Conservation (phyloP, 2,329 filamentous ascomycete genomes). For the Aspergillus quadricinctus region DNA sequence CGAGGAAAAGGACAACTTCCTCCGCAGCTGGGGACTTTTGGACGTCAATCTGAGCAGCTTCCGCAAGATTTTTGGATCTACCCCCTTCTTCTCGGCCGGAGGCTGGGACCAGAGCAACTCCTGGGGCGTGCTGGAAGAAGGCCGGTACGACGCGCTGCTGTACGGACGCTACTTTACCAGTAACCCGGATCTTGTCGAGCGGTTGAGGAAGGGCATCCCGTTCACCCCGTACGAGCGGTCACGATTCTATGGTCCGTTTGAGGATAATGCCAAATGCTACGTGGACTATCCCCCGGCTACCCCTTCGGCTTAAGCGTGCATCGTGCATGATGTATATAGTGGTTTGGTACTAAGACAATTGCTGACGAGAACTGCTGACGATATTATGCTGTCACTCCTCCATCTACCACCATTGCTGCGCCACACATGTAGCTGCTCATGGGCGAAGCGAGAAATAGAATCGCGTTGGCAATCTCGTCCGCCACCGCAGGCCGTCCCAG, state of each 20-base stretch:
- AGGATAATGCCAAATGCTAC: conserved; percentile 29
- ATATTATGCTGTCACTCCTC: conserved; percentile 20
- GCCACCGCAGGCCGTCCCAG: conserved; percentile 45
- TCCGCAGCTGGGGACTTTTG: conserved; percentile 46
- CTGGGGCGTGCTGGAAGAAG: conserved; percentile 47
- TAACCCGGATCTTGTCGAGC: conserved; percentile 47
- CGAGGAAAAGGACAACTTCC: conserved; percentile 47
- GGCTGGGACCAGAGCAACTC: conserved; percentile 51
- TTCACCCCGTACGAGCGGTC: conserved; percentile 42
- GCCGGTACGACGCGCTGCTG: conserved; percentile 45
- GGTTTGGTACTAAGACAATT: background rate
- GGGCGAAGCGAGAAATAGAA: conserved; percentile 42
- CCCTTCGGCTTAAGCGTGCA: background rate
- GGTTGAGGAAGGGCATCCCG: conserved; percentile 39
- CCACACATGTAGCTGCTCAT: conserved; percentile 45
- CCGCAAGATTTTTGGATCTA: conserved; percentile 48
- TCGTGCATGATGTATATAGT: conserved; percentile 7
- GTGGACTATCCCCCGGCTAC: conserved; percentile 23
- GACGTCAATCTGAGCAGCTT: conserved; percentile 46
- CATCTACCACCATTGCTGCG: conserved; percentile 23
- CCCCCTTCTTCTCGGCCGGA: conserved; percentile 54
- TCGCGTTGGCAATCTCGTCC: conserved; percentile 53
- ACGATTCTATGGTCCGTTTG: conserved; percentile 42
- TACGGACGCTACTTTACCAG: conserved; percentile 48
- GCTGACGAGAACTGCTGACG: background rate